These are phyloP conservation scores for Platanus orientalis DNA, from an alignment of 164 flowering plant genomes.

Conservation along the genomic window DNA sequence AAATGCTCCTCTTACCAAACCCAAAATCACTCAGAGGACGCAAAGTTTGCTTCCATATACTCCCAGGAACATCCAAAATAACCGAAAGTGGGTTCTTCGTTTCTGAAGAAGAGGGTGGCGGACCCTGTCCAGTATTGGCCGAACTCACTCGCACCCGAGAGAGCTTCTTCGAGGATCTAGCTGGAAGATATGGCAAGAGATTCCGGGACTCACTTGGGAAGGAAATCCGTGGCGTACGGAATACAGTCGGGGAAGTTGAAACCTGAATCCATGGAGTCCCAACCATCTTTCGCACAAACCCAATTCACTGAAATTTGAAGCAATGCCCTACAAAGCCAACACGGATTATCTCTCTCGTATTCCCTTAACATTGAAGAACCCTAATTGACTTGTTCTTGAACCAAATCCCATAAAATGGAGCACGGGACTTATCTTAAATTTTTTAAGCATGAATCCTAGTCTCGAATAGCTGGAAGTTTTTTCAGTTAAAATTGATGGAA, in stretches of 20 bases:
- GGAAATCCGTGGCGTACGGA: constrained; percentile 20
- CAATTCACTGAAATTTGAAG: constrained; percentile 1
- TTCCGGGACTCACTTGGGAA: constrained; percentile 16
- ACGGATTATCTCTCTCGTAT: not conserved
- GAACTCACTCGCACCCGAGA: constrained; percentile 39
- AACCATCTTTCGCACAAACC: constrained; percentile 6
- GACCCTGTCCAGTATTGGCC: constrained; percentile 31
- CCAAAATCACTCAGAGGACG: constrained; percentile 89
- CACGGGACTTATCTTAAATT: not conserved
- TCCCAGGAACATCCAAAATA: constrained; percentile 58
- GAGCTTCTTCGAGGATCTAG: constrained; percentile 20
- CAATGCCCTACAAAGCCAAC: not conserved
- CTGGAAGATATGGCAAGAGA: constrained; percentile 30
- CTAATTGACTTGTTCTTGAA: not conserved
- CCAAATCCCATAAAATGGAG: not conserved
- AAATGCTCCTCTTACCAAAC: constrained; percentile 80
- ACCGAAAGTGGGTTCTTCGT: constrained; percentile 42
- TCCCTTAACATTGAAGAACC: not conserved
- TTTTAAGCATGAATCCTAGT: not conserved
- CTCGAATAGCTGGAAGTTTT: too few relatives aligned
- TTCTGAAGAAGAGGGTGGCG: constrained; percentile 36
- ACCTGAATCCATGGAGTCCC: constrained; percentile 27
- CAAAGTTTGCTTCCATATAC: constrained; percentile 67
- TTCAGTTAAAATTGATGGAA: too few relatives aligned
- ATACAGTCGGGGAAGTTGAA: constrained; percentile 26